phyloP scores from a whole-genome alignment of 257 asterid genomes.

The Misopates orontium region DNA sequence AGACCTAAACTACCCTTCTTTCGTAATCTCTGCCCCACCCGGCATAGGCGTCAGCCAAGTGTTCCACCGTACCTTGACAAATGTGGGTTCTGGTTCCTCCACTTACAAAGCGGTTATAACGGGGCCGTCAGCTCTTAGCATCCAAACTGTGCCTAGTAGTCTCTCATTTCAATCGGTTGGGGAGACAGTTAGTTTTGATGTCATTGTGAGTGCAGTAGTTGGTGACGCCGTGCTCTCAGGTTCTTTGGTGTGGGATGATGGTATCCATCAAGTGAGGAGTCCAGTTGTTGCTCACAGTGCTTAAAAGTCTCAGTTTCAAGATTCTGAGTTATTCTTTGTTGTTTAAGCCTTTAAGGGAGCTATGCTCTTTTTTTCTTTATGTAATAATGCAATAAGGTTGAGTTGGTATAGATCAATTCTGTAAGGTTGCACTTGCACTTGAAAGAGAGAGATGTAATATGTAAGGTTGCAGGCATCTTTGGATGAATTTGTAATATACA shows the following conservation, averaged over 20 bases:
- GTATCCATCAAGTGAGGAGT: slow-evolving; percentile 54
- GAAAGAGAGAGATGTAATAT: no score
- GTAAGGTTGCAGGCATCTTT: no score
- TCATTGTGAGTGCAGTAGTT: slow-evolving; percentile 34
- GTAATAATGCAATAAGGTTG: no score
- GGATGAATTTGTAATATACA: no score
- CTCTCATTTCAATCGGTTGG: slow-evolving; percentile 45
- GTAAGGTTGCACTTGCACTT: no score
- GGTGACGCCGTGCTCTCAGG: slow-evolving; percentile 33
- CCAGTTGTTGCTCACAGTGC: slow-evolving; percentile 43
- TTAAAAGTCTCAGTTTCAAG: no score
- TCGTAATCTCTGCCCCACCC: slow-evolving; percentile 34
- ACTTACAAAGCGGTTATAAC: slow-evolving; percentile 40
- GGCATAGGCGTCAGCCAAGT: slow-evolving; percentile 23
- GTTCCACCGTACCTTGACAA: slow-evolving; percentile 56
- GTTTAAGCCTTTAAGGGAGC: no score
- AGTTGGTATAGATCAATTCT: no score
- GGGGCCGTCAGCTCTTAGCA: slow-evolving; percentile 25
- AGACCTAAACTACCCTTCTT: slow-evolving; percentile 69
- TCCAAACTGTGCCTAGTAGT: slow-evolving; percentile 40
- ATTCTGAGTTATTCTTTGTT: no score
- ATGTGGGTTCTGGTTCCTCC: slow-evolving; percentile 58
- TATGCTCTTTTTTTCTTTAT: no score
- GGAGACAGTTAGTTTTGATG: slow-evolving; percentile 39
- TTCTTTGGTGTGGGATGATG: slow-evolving; percentile 59